Evolutionary conservation across 768 basidiomycete species (phyloP).

Genomic region (Leccinum broughii): DNA sequence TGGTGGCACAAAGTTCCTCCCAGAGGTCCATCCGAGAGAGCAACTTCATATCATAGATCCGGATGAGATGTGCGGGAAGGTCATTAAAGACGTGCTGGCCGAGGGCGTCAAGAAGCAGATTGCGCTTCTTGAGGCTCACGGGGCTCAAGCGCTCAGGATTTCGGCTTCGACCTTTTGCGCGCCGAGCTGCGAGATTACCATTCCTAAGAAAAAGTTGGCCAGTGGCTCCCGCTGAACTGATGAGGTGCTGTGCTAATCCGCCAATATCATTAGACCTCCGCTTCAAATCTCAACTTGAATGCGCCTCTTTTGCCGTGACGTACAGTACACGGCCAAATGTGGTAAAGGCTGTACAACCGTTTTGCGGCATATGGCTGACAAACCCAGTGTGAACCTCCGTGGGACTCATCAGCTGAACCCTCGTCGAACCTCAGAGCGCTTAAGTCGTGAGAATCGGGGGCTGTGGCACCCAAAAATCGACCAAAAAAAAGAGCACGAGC

Average conservation of each 20-base stretch:
- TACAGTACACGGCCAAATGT: no score
- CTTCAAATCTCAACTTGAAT: no score
- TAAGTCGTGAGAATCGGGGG: no score
- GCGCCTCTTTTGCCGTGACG: no score
- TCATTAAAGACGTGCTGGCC: constrained; percentile 14
- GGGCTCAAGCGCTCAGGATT: not conserved
- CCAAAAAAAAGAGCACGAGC: no score
- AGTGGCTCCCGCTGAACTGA: not conserved
- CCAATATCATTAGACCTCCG: no score
- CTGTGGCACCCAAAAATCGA: no score
- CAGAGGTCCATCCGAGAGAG: constrained; percentile 13
- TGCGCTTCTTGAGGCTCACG: constrained; percentile 1
- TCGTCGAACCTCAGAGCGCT: no score
- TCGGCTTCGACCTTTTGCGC: not conserved
- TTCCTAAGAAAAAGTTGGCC: not conserved
- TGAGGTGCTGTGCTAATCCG: not conserved
- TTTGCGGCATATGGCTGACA: no score
- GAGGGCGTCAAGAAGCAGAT: constrained; percentile 10
- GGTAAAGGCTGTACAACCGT: no score
- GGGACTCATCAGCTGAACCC: no score
- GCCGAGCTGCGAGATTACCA: not conserved
- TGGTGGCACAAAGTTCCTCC: constrained; percentile 4
- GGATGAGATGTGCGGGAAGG: constrained; percentile 17
- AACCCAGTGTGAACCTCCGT: no score
- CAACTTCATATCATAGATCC: constrained; percentile 9